These are phyloP conservation scores for Aureobasidium sp. DNA, from an alignment of 2,329 filamentous ascomycete genomes.

Conservation along the genomic window DNA sequence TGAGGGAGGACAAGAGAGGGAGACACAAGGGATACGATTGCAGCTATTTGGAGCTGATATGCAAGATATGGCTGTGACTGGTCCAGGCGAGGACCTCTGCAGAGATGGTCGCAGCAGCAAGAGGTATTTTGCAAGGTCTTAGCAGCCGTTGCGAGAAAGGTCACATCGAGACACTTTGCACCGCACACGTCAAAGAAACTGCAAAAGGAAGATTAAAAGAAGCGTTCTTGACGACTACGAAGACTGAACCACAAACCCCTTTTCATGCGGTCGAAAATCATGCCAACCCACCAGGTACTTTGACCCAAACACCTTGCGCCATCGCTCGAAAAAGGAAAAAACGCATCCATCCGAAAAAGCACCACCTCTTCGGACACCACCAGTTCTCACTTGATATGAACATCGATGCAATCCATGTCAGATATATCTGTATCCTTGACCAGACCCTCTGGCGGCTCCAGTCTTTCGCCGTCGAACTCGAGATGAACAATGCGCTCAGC, in stretches of 20 bases:
- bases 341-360: background rate
- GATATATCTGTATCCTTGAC: conserved; percentile 63
- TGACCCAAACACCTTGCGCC: background rate
- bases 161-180: too few relatives aligned
- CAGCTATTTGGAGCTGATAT: background rate
- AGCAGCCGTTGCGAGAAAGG: too few relatives aligned
- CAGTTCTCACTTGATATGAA: conserved; percentile 49
- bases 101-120: too few relatives aligned
- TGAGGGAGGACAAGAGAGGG: too few relatives aligned
- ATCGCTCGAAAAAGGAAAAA: background rate
- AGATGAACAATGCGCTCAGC: conserved; percentile 50
- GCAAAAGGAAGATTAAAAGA: background rate
- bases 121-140: too few relatives aligned
- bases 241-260: background rate
- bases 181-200: too few relatives aligned
- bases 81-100: too few relatives aligned
- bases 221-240: background rate
- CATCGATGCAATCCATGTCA: conserved; percentile 68
- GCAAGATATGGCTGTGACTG: too few relatives aligned
- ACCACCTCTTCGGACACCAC: background rate
- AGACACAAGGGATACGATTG: too few relatives aligned
- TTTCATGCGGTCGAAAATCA: too few relatives aligned
- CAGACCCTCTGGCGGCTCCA: conserved; percentile 52
- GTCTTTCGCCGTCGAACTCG: conserved; percentile 65
- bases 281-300: background rate